Base-by-base conservation (phyloP, 345 rosid genomes). In the Eucalyptus sp. region DNA sequence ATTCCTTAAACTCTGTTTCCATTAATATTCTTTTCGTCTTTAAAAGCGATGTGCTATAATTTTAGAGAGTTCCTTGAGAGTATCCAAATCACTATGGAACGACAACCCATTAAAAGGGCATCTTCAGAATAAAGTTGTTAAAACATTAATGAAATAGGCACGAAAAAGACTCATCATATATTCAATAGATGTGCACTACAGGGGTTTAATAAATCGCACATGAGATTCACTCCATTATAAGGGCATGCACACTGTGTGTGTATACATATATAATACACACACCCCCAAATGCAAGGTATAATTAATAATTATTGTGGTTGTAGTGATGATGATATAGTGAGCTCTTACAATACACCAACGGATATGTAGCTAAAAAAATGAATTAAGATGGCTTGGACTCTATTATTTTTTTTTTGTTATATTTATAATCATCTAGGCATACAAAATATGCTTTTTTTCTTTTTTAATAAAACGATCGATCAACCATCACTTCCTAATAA, bases 211-310 rank as follows among this genome's bases (percentile, higher is more conserved):
- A 62, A 62, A 62, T 29, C 0, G 33, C 33, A 62, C 71, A 6
- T 62, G 33, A 62, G 33, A 62, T 29, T 29, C 33, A 62, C 37
- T 62, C n/a, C 8, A 62, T 62, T 29, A 29, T 27, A 29, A 29
- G n/a, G 17, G 71, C 33, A 62, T 62, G 33, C 29, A 27, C 31
- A 27, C 12, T 60, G 5, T 60, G 25, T 60, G 11, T 11, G 11
- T 9, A 8, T 20, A 8, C 1, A 54, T 2, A 4, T 1, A 54
- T 6, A 5, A 6, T 17, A 0, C 0, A 50, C 3, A 24, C 12
- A 4, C 12, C 5, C 12, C 5, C 13, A 58, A 62, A 62, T 29
- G 68, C 68, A 62, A 62, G 33, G 68, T 64, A 14, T 62, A 13
- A 62, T 29, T 62, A 13, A 64, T 64, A n/a, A 64, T 29, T 64